A percentile compares a stretch with the other conserved stretches of the same genome.
phyloP scores from a whole-genome alignment of 106 monocot species.

The Acorus gramineus region DNA sequence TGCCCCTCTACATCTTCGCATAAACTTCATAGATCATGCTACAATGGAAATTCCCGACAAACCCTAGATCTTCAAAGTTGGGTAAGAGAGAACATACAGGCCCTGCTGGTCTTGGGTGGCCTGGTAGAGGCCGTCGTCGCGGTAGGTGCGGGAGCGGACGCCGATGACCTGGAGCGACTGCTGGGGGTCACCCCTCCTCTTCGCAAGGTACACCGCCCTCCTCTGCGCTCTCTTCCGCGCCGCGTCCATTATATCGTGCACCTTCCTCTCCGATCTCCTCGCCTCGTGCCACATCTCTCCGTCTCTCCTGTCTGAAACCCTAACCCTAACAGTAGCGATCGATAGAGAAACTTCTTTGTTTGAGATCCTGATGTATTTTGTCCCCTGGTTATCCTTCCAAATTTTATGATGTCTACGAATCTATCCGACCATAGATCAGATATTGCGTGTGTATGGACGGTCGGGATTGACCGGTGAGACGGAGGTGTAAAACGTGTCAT shows the following conservation, averaged over 20 bases:
- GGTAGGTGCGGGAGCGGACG: constrained; percentile 63
- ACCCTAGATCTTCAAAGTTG: too few relatives aligned
- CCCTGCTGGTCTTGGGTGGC: constrained; percentile 91
- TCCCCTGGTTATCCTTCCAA: too few relatives aligned
- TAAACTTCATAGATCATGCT: too few relatives aligned
- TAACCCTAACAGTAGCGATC: not conserved
- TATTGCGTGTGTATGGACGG: too few relatives aligned
- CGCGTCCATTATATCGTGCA: constrained; percentile 95
- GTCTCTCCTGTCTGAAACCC: not conserved
- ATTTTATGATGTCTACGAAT: too few relatives aligned
- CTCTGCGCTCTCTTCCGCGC: constrained; percentile 83
- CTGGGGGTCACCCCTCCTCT: constrained; percentile 87
- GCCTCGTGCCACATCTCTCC: constrained; percentile 96
- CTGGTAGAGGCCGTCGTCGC: constrained; percentile 92
- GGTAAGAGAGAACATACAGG: constrained; percentile 37
- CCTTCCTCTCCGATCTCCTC: constrained; percentile 88
- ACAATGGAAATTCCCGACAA: too few relatives aligned
- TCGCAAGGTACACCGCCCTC: constrained; percentile 75
- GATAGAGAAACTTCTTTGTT: too few relatives aligned
- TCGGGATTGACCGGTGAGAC: too few relatives aligned
- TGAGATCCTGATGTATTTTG: too few relatives aligned
- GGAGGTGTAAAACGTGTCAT: too few relatives aligned
- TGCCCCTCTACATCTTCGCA: too few relatives aligned
- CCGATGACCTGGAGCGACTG: constrained; percentile 80
- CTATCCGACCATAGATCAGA: too few relatives aligned